These are phyloP conservation scores for Paradendryphiella salina DNA, from an alignment of 2,329 filamentous ascomycete species.

Conservation along the genomic window DNA sequence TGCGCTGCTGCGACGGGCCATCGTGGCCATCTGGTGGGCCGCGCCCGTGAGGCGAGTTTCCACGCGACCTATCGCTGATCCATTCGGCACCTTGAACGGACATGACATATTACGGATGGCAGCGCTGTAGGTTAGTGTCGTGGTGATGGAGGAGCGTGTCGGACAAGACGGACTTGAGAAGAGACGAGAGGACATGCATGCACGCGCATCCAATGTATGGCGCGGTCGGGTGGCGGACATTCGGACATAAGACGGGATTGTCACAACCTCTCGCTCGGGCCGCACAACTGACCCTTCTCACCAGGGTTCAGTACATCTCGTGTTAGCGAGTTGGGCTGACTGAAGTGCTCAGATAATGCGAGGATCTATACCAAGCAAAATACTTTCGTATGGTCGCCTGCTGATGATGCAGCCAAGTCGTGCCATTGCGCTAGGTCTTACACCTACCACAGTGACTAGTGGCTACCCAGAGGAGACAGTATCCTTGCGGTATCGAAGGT, in stretches of 20 bases:
- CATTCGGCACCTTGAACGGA: constrained; percentile 30
- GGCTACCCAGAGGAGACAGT: too few species aligned
- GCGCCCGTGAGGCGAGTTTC: constrained; percentile 30
- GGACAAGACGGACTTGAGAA: constrained; percentile 31
- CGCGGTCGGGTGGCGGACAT: background rate
- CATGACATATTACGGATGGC: constrained; percentile 21
- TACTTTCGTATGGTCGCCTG: too few species aligned
- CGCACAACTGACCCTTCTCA: too few species aligned
- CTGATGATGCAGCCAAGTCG: too few species aligned
- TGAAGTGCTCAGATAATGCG: too few species aligned
- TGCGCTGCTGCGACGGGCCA: constrained; percentile 45
- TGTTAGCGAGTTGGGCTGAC: too few species aligned
- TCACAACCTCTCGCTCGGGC: too few species aligned
- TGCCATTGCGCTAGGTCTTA: too few species aligned
- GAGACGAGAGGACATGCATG: constrained; percentile 10
- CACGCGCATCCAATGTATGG: background rate
- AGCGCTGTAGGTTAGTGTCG: background rate
- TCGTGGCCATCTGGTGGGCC: constrained; percentile 34
- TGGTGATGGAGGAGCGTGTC: constrained; percentile 12
- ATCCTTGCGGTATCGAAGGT: too few species aligned
- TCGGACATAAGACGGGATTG: constrained; percentile 6
- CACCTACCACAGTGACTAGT: too few species aligned
- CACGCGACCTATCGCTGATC: constrained; percentile 35
- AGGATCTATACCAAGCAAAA: too few species aligned
- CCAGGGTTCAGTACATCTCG: background rate